phyloP scores from a whole-genome alignment of 108 stramenopile species.

The Bacterosira constricta region DNA sequence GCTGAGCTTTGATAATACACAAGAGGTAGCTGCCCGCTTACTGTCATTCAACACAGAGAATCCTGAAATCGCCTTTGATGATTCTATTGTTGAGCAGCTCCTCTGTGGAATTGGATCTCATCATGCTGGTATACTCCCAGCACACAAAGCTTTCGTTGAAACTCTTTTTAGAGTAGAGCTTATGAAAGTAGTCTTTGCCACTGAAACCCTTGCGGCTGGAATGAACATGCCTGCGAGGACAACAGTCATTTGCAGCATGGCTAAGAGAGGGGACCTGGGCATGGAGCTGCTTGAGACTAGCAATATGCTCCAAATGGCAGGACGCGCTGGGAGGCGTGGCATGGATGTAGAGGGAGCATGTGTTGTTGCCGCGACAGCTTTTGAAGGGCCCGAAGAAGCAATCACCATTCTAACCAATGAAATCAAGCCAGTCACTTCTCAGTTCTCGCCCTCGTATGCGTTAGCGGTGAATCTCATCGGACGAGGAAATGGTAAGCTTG shows the following conservation, averaged over 20 bases:
- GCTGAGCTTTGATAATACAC: conserved; percentile 58
- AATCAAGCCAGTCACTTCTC: conserved; percentile 78
- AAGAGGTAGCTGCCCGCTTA: conserved; percentile 68
- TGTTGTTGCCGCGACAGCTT: conserved; percentile 78
- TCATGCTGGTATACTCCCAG: conserved; percentile 92
- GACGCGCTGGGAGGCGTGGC: conserved; percentile 88
- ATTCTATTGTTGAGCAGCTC: conserved; percentile 60
- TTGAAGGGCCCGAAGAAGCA: conserved; percentile 75
- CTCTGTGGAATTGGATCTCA: conserved; percentile 87
- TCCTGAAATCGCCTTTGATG: conserved; percentile 73
- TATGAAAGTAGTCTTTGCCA: conserved; percentile 93
- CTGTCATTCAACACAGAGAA: conserved; percentile 75
- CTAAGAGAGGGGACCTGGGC: conserved; percentile 74
- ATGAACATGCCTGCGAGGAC: conserved; percentile 87
- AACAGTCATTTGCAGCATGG: conserved; percentile 88
- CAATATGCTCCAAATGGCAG: conserved; percentile 89
- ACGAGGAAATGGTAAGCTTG: conserved; percentile 69
- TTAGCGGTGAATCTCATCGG: conserved; percentile 78
- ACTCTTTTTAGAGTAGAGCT: conserved; percentile 80
- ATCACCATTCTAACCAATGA: conserved; percentile 68
- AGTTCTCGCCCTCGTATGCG: conserved; percentile 81
- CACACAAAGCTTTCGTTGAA: conserved; percentile 92
- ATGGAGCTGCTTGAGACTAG: conserved; percentile 78
- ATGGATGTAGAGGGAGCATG: conserved; percentile 74
- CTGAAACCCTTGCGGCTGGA: conserved; percentile 96